Evolutionary conservation across 306 rosid species (phyloP).

Genomic region (Dryas drummondii): DNA sequence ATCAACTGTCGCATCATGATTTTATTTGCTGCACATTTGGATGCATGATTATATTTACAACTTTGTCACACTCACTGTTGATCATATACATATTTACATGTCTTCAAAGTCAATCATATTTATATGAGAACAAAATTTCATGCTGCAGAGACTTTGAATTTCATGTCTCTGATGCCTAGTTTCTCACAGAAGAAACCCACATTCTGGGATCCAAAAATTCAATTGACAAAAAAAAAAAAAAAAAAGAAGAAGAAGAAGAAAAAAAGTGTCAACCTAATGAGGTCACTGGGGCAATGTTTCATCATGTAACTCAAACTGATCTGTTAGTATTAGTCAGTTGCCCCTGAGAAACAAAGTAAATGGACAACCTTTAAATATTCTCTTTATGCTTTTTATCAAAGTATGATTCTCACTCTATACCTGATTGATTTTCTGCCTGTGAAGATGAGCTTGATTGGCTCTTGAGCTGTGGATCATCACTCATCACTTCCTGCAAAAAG

Average conservation of each 20-base stretch:
- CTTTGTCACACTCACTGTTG: not conserved
- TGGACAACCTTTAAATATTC: not conserved
- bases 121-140: conserved; percentile 13
- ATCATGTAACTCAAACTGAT: not conserved
- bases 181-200: not conserved
- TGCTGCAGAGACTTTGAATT: conserved; percentile 14
- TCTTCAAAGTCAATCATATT: conserved; percentile 9
- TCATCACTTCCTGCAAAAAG: conserved; percentile 53
- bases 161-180: not conserved
- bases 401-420: conserved; percentile 13
- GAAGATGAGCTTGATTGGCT: conserved; percentile 43
- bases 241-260: not conserved
- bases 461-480: conserved; percentile 42
- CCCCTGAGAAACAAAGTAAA: not conserved
- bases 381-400: conserved; percentile 1
- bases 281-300: not conserved
- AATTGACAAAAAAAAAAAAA: not conserved
- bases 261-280: not conserved
- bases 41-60: not conserved
- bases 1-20: no score
- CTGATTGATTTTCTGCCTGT: conserved; percentile 27
- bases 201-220: not conserved
- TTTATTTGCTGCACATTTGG: not conserved
- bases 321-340: not conserved
- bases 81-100: not conserved